Evolutionary conservation across 176 grass and related monocot genomes (phyloP).

Genomic region (Zoysia japonica): DNA sequence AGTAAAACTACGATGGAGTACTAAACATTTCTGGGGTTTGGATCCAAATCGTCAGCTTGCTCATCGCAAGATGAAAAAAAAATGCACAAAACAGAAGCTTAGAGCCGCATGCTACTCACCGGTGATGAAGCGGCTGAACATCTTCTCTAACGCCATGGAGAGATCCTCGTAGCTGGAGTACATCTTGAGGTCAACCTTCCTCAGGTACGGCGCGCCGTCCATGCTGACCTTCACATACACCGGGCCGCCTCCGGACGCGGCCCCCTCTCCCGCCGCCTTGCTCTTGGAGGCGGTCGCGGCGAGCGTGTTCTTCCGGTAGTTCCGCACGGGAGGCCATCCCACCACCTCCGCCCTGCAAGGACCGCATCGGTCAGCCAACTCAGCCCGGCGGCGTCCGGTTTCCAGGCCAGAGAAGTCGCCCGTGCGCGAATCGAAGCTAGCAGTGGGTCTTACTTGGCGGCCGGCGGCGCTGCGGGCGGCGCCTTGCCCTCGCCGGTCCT

Average conservation of each 20-base stretch:
- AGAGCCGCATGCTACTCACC: conserved; percentile 29
- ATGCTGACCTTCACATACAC: conserved; percentile 79
- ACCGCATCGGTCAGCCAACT: neutral
- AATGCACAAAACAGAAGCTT: too few relatives aligned
- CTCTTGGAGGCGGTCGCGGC: conserved; percentile 48
- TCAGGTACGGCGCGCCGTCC: conserved; percentile 73
- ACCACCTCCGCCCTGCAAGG: conserved; percentile 66
- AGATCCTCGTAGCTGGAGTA: conserved; percentile 65
- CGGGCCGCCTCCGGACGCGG: conserved; percentile 21
- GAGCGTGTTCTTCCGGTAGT: conserved; percentile 71
- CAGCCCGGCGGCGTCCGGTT: neutral
- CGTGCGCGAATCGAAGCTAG: neutral
- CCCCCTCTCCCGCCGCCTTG: conserved; percentile 39
- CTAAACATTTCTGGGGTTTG: neutral
- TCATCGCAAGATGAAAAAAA: neutral
- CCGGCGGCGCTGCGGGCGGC: conserved; percentile 29
- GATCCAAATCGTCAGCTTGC: neutral
- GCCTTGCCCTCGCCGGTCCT: conserved; percentile 22
- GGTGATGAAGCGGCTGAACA: conserved; percentile 79
- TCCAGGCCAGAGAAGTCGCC: neutral
- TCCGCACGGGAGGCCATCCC: conserved; percentile 82
- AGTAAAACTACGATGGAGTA: conserved; percentile 9
- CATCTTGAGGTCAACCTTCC: conserved; percentile 75
- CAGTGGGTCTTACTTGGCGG: conserved; percentile 45
- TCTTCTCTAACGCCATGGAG: conserved; percentile 60